Evolutionary conservation across 768 basidiomycete species (phyloP), one percentile per base, ranked within the genome.

Genomic region (Lentinula sp.): DNA sequence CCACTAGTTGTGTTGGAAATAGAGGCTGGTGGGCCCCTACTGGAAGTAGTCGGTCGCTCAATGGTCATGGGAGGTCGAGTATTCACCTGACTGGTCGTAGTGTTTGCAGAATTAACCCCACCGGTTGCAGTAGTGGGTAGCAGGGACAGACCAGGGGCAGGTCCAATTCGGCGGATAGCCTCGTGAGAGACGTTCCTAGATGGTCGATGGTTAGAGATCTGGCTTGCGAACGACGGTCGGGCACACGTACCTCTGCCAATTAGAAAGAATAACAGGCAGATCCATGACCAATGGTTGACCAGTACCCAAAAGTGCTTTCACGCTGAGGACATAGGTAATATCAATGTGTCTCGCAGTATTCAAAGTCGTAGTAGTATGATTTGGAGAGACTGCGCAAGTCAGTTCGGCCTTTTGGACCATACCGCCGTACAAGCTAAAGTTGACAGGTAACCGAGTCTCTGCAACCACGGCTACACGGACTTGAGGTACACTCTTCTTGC

Each of bases 341-440:
- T 95, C 93, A 59, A 96, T 88, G 68, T 93, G 88, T 62, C 91
- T 76, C 12, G 91, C 94, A 9, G 88, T 81, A 60, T 86, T 91
- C 65, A 95, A 76, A 9, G 93, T 89, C 32, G 91, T 87, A 7
- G 91, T 87, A 12, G 88, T 89, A 66, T 93, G 90, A 28, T 85
- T 84, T 7, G 81, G 76, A 0, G 88, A 86, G 36, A 97, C 80
- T 65, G 80, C 76, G 65, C 88, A 88, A 8, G 76, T 79, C 49
- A 95, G 76, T 68, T 96, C 94, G 3, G 86, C 84, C 60, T 83
- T 85, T 66, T 89, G 85, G 60, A 84, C 82, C 20, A 81, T 81
- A 4, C 87, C 91, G 15, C 86, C 86, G 66, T 87, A 87, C 64
- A 97, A 72, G 2, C 87, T 85, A n/a, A 78, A 81, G 68, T 88